A percentile compares a stretch with the other conserved stretches of the same genome.
These are phyloP conservation scores for Dissophora ornata DNA, from an alignment of 192 early-diverging fungal genomes.

Conservation along the genomic window DNA sequence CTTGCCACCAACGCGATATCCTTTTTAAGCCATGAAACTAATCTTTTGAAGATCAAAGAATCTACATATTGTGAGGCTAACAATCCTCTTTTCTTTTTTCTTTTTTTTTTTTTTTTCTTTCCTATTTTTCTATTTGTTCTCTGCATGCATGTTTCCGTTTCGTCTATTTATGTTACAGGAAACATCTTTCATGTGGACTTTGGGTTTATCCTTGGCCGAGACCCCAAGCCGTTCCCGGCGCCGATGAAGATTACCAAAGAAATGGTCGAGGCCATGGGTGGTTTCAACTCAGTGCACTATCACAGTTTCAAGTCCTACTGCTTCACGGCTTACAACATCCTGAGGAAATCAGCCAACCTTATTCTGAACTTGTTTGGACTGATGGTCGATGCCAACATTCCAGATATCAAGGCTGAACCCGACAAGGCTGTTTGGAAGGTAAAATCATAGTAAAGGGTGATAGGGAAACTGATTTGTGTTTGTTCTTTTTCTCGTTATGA, in stretches of 20 bases:
- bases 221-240: slow-evolving; percentile 99
- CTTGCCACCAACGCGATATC: too few relatives aligned
- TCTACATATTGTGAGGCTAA: not conserved
- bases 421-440: slow-evolving; percentile 97
- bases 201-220: slow-evolving; percentile 97
- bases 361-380: slow-evolving; percentile 97
- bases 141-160: not conserved
- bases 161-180: slow-evolving; percentile 54
- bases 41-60: too few relatives aligned
- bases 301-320: slow-evolving; percentile 93
- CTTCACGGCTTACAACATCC: slow-evolving; percentile 93
- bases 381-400: slow-evolving; percentile 97
- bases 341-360: slow-evolving; percentile 93
- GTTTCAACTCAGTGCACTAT: slow-evolving; percentile 87
- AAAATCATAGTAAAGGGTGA: slow-evolving; percentile 7
- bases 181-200: slow-evolving; percentile 98
- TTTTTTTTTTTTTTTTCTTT: not conserved
- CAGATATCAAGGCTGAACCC: slow-evolving; percentile 98
- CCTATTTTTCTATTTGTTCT: slow-evolving; percentile 1
- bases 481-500: too few relatives aligned
- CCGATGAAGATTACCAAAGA: slow-evolving; percentile 99
- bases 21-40: too few relatives aligned
- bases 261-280: slow-evolving; percentile 99
- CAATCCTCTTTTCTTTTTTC: not conserved
- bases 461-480: too few relatives aligned